Evolutionary conservation across 2,329 filamentous ascomycete genomes (phyloP).

Genomic region (Alternaria incomplexa): DNA sequence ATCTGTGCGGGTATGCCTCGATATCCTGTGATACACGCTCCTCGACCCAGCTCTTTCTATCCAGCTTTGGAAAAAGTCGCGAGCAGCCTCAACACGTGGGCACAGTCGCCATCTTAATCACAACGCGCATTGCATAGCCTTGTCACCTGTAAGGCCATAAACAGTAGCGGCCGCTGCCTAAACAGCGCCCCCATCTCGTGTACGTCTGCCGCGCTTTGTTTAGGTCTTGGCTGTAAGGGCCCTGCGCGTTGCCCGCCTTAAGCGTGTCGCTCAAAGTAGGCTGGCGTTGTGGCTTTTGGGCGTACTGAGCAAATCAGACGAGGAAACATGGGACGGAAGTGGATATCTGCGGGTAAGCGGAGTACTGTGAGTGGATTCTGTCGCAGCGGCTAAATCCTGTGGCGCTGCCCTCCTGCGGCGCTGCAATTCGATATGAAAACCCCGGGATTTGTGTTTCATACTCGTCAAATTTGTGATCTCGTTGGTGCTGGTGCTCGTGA

Average conservation of each 20-base stretch:
- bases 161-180: background rate
- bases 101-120: background rate
- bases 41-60: background rate
- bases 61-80: background rate
- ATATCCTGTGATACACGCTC: background rate
- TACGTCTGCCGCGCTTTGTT: slow-evolving; percentile 5
- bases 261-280: background rate
- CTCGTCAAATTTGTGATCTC: background rate
- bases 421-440: background rate
- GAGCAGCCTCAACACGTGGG: background rate
- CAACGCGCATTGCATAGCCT: background rate
- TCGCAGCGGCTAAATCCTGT: slow-evolving; percentile 3
- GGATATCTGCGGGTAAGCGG: slow-evolving; percentile 1
- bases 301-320: background rate
- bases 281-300: background rate
- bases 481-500: background rate
- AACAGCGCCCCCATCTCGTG: background rate
- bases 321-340: background rate
- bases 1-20: background rate
- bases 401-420: background rate
- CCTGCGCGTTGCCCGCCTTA: background rate
- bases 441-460: background rate
- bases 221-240: slow-evolving; percentile 2
- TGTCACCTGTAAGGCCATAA: background rate
- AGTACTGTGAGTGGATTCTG: background rate